Base-by-base conservation (phyloP, 2,329 filamentous ascomycete species). In the Dactylonectria estremocensis region DNA sequence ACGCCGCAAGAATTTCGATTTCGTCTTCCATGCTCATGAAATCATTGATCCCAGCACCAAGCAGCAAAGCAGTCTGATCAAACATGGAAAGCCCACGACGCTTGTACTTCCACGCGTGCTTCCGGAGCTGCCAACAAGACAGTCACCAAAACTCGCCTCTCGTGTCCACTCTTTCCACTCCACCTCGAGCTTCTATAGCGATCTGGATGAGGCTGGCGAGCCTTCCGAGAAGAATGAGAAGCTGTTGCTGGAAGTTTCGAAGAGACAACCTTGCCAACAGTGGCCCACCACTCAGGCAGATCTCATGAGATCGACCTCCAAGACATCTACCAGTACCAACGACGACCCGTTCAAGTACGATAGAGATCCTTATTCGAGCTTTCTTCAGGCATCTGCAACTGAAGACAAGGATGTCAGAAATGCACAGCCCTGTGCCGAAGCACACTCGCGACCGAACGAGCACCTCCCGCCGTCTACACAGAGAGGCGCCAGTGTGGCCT, bases 301-400 rank as follows among this genome's bases (percentile, higher is more conserved):
- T 10, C 43, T 65, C 8, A 20, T 50, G 37, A 69, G 68, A 33
- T 73, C 70, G 68, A 48, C 73, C 59, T 70, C 79, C n/a, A 72
- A 76, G 66, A 46, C 80, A 62, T 81, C 80, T 2, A 78, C 76
- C 67, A 79, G 79, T 24, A 75, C 76, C 3, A 80, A 79, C 28
- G 80, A 77, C 1, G 84, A 87, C 46, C 84, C 82, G 0, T 87
- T 87, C 75, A 78, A 79, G 54, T 87, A 85, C 66, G 85, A 87
- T 69, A 78, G 75, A 37, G 77, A 78, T 9, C 68, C 76, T 2
- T 84, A 84, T 67, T 79, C 77, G 14, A 66, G 77, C 10, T 83
- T 83, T 45, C 70, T 85, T 9, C 76, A 79, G 8, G 74, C 80
- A 4, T 76, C 79, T 1, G 74, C 80, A 4, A 76, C 79, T 1